A percentile compares a stretch with the other conserved stretches of the same genome.
Evolutionary conservation across 2,329 filamentous ascomycete species (phyloP).

Genomic region (Coleophoma crateriformis): DNA sequence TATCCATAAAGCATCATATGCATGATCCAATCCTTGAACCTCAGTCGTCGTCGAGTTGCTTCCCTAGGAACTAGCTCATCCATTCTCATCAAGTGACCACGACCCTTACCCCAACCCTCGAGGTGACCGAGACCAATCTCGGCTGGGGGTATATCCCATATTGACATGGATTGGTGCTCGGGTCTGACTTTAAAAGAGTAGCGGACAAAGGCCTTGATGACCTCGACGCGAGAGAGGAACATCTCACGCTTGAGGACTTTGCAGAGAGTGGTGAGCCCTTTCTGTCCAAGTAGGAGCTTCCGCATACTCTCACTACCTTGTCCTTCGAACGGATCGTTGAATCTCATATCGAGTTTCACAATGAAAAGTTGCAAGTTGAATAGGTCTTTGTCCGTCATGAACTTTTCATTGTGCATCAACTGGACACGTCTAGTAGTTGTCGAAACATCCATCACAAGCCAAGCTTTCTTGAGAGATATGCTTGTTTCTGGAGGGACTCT

Average conservation of each 20-base stretch:
- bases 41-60: conserved; percentile 42
- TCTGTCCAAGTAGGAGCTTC: conserved; percentile 55
- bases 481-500: conserved; percentile 44
- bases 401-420: conserved; percentile 43
- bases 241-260: conserved; percentile 51
- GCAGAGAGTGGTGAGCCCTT: conserved; percentile 50
- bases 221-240: conserved; percentile 42
- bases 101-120: conserved; percentile 50
- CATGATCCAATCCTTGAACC: conserved; percentile 46
- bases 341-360: conserved; percentile 66
- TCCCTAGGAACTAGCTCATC: conserved; percentile 57
- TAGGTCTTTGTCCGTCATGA: conserved; percentile 57
- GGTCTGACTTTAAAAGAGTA: conserved; percentile 41
- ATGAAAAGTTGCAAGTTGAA: conserved; percentile 59
- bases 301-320: conserved; percentile 44
- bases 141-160: conserved; percentile 45
- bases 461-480: conserved; percentile 56
- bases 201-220: conserved; percentile 50
- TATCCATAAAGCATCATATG: conserved; percentile 60
- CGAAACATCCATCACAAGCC: conserved; percentile 66
- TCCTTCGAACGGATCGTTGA: conserved; percentile 57
- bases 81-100: conserved; percentile 42
- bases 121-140: conserved; percentile 47
- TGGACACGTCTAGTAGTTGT: conserved; percentile 48
- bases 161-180: conserved; percentile 14